These are phyloP conservation scores for Lentinula sp. DNA, from an alignment of 768 basidiomycete species.

Conservation along the genomic window DNA sequence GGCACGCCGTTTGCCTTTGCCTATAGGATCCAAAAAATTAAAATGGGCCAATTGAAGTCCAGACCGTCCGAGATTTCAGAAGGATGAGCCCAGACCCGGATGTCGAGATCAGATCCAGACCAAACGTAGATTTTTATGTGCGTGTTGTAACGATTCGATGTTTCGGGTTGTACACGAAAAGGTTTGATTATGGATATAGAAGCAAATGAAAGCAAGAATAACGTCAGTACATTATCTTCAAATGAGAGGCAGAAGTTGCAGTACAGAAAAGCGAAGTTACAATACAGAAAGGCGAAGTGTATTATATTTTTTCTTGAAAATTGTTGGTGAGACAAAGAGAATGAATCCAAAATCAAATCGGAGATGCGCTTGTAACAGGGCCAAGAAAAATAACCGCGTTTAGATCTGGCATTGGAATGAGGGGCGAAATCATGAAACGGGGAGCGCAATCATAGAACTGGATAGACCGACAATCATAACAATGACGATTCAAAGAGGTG, in stretches of 20 bases:
- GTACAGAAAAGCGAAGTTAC: background rate
- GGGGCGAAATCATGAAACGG: background rate
- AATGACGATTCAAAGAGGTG: background rate
- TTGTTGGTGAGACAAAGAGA: too few species aligned
- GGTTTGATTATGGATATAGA: constrained; percentile 1
- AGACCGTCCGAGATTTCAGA: constrained; percentile 7
- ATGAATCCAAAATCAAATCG: too few species aligned
- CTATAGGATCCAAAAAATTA: background rate
- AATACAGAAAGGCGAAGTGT: background rate
- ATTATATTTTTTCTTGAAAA: too few species aligned
- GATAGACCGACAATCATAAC: background rate
- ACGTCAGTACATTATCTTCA: constrained; percentile 5
- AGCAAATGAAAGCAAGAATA: background rate
- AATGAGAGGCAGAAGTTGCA: background rate
- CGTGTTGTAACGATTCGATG: background rate
- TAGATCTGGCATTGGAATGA: background rate
- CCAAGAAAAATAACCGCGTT: background rate
- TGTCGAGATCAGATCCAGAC: constrained; percentile 1
- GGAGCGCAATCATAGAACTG: background rate
- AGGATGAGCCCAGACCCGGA: background rate
- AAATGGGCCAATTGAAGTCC: background rate
- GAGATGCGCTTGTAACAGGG: background rate
- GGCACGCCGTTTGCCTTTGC: constrained; percentile 5
- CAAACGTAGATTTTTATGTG: constrained; percentile 25
- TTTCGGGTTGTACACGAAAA: background rate